These are phyloP conservation scores for Lagenidium giganteum DNA, from an alignment of 352 stramenopile genomes.

Conservation along the genomic window DNA sequence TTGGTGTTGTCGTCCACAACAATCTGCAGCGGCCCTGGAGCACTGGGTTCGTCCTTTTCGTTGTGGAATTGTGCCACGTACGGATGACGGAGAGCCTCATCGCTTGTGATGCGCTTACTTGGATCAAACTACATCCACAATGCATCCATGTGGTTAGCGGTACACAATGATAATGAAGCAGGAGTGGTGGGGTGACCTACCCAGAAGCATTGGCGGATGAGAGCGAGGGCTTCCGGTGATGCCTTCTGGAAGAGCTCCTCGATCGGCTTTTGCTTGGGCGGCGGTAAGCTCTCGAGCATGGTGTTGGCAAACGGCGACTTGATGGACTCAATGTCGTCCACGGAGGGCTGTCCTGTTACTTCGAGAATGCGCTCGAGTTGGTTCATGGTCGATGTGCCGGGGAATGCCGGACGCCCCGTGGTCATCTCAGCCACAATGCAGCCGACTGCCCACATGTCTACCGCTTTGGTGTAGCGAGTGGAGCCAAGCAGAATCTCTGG, in stretches of 20 bases:
- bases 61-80: conserved; percentile 96
- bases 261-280: conserved; percentile 64
- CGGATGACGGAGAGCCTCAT: conserved; percentile 88
- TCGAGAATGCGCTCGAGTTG: conserved; percentile 96
- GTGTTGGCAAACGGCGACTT: conserved; percentile 90
- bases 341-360: conserved; percentile 86
- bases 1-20: conserved; percentile 94
- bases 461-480: conserved; percentile 89
- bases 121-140: conserved; percentile 84
- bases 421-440: conserved; percentile 95
- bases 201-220: conserved; percentile 87
- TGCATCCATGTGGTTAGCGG: background rate
- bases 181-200: conserved; percentile 18
- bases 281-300: conserved; percentile 91
- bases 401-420: conserved; percentile 89
- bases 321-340: conserved; percentile 89
- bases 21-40: conserved; percentile 69
- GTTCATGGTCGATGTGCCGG: conserved; percentile 95
- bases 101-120: conserved; percentile 82
- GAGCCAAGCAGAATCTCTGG: conserved; percentile 94
- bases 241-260: conserved; percentile 87
- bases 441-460: conserved; percentile 93
- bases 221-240: conserved; percentile 81
- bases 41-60: conserved; percentile 88
- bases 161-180: background rate